Percentiles rank a stretch among this genome's conserved stretches.
Evolutionary conservation across 306 rosid genomes (phyloP).

Genomic region (Dalbergia oliveri): DNA sequence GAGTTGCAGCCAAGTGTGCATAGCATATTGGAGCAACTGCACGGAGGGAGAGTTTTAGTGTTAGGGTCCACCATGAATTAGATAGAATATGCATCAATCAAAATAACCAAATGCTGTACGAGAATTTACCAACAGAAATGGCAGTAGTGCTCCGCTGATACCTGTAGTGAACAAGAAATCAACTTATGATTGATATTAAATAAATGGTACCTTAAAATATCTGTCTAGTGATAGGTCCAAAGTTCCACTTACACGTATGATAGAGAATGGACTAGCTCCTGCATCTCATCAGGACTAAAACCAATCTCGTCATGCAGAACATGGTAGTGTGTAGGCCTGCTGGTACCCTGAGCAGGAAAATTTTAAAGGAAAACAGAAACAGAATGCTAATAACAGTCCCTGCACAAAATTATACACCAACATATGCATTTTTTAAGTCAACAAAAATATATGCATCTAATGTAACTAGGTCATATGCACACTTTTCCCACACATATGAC

Average conservation of each 20-base stretch:
- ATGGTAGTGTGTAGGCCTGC: slow-evolving; percentile 96
- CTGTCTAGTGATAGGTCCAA: slow-evolving; percentile 23
- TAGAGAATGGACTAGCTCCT: slow-evolving; percentile 94
- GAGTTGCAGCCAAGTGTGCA: slow-evolving; percentile 92
- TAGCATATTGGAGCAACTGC: slow-evolving; percentile 95
- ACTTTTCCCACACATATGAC: neutral
- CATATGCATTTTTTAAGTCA: too few species aligned
- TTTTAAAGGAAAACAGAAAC: neutral
- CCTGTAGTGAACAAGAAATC: slow-evolving; percentile 54
- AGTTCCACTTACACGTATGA: slow-evolving; percentile 88
- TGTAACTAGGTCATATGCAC: neutral
- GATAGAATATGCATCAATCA: neutral
- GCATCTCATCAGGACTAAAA: slow-evolving; percentile 83
- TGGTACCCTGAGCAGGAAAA: slow-evolving; percentile 75
- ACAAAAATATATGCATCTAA: neutral
- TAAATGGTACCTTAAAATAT: neutral
- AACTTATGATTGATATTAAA: neutral
- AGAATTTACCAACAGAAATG: slow-evolving; percentile 81
- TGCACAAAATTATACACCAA: neutral
- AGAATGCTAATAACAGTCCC: slow-evolving; percentile 1
- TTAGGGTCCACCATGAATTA: slow-evolving; percentile 6
- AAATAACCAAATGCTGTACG: neutral
- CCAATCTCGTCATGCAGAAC: slow-evolving; percentile 83
- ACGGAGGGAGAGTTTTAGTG: neutral
- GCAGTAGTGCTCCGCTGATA: slow-evolving; percentile 98